These are phyloP conservation scores for Lecanicillium sp. DNA, from an alignment of 2,329 filamentous ascomycete species.

Conservation along the genomic window DNA sequence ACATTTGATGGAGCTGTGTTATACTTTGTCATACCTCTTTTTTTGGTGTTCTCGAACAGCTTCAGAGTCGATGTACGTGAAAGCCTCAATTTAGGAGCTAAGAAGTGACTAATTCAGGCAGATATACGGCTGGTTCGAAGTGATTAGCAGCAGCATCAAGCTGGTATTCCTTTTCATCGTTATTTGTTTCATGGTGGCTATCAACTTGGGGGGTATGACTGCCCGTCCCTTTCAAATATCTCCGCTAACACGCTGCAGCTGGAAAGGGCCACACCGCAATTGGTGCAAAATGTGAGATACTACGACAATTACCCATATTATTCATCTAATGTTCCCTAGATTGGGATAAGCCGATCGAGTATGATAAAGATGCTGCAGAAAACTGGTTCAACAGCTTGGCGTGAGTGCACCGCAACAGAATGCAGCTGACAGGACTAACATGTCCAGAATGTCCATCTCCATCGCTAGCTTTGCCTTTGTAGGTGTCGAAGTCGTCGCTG, in stretches of 20 bases:
- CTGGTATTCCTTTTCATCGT: constrained; percentile 22
- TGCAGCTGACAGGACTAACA: not conserved
- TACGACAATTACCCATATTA: not conserved
- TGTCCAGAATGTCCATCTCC: constrained; percentile 23
- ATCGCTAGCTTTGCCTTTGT: constrained; percentile 29
- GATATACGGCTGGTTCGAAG: constrained; percentile 26
- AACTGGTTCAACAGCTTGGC: constrained; percentile 22
- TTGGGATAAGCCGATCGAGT: constrained; percentile 15
- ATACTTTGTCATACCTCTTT: constrained; percentile 21
- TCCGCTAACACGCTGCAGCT: not conserved
- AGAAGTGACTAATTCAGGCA: constrained; percentile 4
- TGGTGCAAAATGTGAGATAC: not conserved
- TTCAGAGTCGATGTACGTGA: constrained; percentile 21
- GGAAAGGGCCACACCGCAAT: not conserved
- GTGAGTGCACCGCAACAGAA: constrained; percentile 15
- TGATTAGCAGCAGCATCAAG: constrained; percentile 21
- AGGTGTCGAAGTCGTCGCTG: constrained; percentile 28
- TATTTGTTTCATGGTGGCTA: constrained; percentile 18
- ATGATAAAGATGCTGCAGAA: constrained; percentile 19
- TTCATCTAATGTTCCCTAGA: not conserved
- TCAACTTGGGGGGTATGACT: constrained; percentile 13
- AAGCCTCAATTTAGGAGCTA: not conserved
- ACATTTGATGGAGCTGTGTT: constrained; percentile 17
- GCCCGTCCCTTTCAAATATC: not conserved
- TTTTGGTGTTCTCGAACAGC: constrained; percentile 19